phyloP scores from a whole-genome alignment of 2,329 filamentous ascomycete genomes.

The Colletotrichum siamense region DNA sequence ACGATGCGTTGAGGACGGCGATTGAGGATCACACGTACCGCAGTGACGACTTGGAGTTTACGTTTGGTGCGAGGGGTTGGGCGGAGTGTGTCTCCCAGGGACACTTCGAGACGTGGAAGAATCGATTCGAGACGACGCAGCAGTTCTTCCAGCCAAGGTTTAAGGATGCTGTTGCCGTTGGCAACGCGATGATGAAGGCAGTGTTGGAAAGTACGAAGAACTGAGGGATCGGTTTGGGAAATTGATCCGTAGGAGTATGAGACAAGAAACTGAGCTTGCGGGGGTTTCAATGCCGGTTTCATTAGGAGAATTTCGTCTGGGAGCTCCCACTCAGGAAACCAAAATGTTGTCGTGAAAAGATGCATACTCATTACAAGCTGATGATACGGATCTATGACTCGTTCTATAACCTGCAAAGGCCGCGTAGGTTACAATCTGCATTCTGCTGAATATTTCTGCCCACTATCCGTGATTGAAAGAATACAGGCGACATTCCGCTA shows the following conservation, averaged over 20 bases:
- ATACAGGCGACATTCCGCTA: neutral
- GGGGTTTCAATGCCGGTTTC: neutral
- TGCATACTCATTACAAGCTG: neutral
- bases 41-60: conserved; percentile 96
- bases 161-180: conserved; percentile 82
- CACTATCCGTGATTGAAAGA: neutral
- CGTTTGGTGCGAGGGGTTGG: conserved; percentile 95
- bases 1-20: conserved; percentile 84
- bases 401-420: neutral
- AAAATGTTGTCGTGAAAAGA: neutral
- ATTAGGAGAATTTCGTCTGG: neutral
- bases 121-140: conserved; percentile 90
- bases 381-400: neutral
- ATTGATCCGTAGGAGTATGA: neutral
- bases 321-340: neutral
- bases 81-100: conserved; percentile 90
- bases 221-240: neutral
- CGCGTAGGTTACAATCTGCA: neutral
- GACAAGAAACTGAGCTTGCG: neutral
- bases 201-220: conserved; percentile 79
- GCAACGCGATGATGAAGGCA: conserved; percentile 97
- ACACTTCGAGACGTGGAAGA: conserved; percentile 90
- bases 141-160: conserved; percentile 91
- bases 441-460: neutral
- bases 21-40: conserved; percentile 90